Conservation (phyloP, 2,329 filamentous ascomycete species). For the Penicillium verrucosum region DNA sequence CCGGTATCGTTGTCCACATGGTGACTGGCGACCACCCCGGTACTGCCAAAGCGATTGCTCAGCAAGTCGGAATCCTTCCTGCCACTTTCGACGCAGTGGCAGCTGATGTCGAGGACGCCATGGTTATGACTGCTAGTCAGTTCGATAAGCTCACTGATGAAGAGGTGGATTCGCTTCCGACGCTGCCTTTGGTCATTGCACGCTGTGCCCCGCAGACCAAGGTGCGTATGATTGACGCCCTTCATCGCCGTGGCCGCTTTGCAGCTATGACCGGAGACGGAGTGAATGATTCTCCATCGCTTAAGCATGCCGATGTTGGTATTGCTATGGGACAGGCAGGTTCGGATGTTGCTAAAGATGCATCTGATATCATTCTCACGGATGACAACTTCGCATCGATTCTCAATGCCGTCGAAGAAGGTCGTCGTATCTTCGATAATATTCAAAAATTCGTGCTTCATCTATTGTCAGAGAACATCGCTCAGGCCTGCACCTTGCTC, state of each 20-base stretch:
- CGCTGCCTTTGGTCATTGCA: constrained; percentile 54
- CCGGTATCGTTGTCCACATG: constrained; percentile 73
- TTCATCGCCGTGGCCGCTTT: constrained; percentile 55
- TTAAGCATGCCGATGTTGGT: too few species aligned
- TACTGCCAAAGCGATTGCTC: constrained; percentile 71
- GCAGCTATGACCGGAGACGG: constrained; percentile 85
- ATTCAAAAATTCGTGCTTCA: too few species aligned
- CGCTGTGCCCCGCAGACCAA: constrained; percentile 55
- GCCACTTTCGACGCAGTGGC: constrained; percentile 56
- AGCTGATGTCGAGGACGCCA: constrained; percentile 54
- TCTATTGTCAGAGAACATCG: too few species aligned
- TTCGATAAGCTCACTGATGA: constrained; percentile 72
- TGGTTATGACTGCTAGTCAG: constrained; percentile 69
- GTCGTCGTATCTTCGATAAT: too few species aligned
- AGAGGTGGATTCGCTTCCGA: constrained; percentile 60
- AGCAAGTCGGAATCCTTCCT: constrained; percentile 71
- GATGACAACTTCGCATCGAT: too few species aligned
- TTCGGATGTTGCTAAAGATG: too few species aligned
- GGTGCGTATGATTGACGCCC: constrained; percentile 72
- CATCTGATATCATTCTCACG: too few species aligned
- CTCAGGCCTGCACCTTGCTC: too few species aligned
- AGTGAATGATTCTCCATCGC: constrained; percentile 68
- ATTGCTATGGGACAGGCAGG: too few species aligned
- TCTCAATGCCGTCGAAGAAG: too few species aligned
- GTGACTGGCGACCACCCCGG: constrained; percentile 75